Evolutionary conservation across 2,329 filamentous ascomycete species (phyloP).

Genomic region (Curvularia eragrostidis): DNA sequence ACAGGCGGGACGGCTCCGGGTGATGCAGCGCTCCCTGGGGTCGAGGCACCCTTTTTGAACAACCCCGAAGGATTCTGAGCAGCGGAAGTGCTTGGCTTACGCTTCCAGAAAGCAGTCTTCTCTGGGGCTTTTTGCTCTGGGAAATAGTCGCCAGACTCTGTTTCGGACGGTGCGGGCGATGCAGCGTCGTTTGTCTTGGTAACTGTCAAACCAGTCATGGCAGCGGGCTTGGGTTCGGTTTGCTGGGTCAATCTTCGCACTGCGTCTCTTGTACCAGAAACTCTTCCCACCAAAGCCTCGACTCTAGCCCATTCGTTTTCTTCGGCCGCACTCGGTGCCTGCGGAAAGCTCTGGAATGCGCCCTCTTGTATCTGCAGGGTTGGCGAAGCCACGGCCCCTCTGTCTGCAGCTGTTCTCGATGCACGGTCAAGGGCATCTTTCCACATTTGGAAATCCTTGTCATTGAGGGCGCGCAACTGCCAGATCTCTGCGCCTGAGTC

Average conservation of each 20-base stretch:
- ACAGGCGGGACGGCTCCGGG: slow-evolving; percentile 47
- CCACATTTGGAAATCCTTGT: slow-evolving; percentile 88
- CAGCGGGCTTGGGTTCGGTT: slow-evolving; percentile 69
- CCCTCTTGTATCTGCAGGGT: slow-evolving; percentile 39
- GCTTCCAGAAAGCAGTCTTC: slow-evolving; percentile 87
- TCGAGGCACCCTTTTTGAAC: slow-evolving; percentile 59
- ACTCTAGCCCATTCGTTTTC: slow-evolving; percentile 87
- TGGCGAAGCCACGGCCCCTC: slow-evolving; percentile 34
- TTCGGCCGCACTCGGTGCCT: slow-evolving; percentile 59
- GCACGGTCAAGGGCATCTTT: slow-evolving; percentile 83
- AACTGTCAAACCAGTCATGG: slow-evolving; percentile 46
- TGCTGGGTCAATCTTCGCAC: slow-evolving; percentile 86
- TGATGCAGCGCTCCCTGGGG: slow-evolving; percentile 60
- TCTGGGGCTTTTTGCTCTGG: slow-evolving; percentile 55
- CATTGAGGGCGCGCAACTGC: slow-evolving; percentile 85
- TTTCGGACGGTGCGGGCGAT: slow-evolving; percentile 51
- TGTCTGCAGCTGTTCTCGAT: slow-evolving; percentile 59
- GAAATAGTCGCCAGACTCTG: slow-evolving; percentile 64
- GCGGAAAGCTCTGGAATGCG: slow-evolving; percentile 25
- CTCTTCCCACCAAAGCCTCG: slow-evolving; percentile 81
- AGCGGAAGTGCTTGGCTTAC: slow-evolving; percentile 71
- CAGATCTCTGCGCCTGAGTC: slow-evolving; percentile 97
- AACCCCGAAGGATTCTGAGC: slow-evolving; percentile 52
- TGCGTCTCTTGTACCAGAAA: slow-evolving; percentile 87
- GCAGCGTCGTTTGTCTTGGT: slow-evolving; percentile 37